phyloP scores from a whole-genome alignment of 805 yeast genomes.

The Kodamaea fukazawae region DNA sequence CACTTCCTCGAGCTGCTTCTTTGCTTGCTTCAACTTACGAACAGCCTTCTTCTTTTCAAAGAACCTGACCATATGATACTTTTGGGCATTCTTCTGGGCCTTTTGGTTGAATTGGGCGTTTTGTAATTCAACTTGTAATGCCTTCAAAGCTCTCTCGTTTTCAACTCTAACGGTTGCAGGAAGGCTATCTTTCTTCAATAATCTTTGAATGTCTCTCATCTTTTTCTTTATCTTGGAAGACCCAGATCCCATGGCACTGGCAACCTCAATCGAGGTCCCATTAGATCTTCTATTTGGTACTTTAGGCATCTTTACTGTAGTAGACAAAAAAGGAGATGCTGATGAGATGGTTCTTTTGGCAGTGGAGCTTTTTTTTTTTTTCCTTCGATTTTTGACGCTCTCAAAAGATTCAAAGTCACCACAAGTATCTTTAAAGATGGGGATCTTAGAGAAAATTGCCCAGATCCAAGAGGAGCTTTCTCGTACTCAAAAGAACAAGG shows the following conservation, averaged over 20 bases:
- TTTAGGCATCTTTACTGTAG: slow-evolving; percentile 15
- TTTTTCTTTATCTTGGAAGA: slow-evolving; percentile 70
- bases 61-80: slow-evolving; percentile 91
- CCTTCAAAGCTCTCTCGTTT: slow-evolving; percentile 73
- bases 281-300: slow-evolving; percentile 16
- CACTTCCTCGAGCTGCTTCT: slow-evolving; percentile 35
- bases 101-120: slow-evolving; percentile 43
- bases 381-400: too few species aligned
- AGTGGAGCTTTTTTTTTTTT: too few species aligned
- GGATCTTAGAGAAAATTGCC: slow-evolving; percentile 63
- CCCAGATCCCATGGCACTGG: slow-evolving; percentile 31
- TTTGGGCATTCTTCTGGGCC: slow-evolving; percentile 55
- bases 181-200: slow-evolving; percentile 56
- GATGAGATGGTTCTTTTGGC: background rate
- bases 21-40: slow-evolving; percentile 60
- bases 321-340: slow-evolving; percentile 2
- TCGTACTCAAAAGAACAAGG: slow-evolving; percentile 94
- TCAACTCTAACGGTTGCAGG: slow-evolving; percentile 65
- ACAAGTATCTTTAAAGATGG: slow-evolving; percentile 10
- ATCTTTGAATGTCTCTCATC: slow-evolving; percentile 80
- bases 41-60: slow-evolving; percentile 86
- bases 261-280: slow-evolving; percentile 24
- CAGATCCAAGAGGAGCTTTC: slow-evolving; percentile 92
- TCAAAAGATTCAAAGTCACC: too few species aligned
- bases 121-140: slow-evolving; percentile 56